A percentile compares a stretch with the other conserved stretches of the same genome.
Conservation (phyloP, 768 basidiomycete species). For the Termitomyces sp. region DNA sequence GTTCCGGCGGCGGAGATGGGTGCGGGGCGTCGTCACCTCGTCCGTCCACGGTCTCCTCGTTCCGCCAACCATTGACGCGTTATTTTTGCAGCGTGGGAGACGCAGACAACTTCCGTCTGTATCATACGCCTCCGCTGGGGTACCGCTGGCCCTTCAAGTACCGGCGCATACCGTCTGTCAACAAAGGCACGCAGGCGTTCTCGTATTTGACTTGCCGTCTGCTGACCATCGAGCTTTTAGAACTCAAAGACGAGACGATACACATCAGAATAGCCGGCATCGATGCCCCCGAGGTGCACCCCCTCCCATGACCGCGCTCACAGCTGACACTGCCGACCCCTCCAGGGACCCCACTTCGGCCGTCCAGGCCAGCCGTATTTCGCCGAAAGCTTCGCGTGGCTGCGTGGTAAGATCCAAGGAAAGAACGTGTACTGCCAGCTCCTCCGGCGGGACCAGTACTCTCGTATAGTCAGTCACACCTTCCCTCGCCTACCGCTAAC, state of each 20-base stretch:
- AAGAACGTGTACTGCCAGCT: conserved; percentile 67
- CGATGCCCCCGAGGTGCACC: conserved; percentile 83
- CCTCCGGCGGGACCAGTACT: conserved; percentile 74
- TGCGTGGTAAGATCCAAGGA: conserved; percentile 50
- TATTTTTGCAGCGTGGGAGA: conserved; percentile 61
- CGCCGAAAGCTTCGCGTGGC: conserved; percentile 70
- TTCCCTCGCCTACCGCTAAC: too few species aligned
- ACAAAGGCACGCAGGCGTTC: conserved; percentile 46
- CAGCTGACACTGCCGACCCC: not conserved
- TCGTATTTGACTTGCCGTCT: too few species aligned
- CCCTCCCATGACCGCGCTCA: not conserved
- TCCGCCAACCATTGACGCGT: too few species aligned
- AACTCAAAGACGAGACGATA: conserved; percentile 74
- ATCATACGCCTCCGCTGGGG: conserved; percentile 76
- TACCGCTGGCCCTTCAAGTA: conserved; percentile 73
- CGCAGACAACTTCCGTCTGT: conserved; percentile 83
- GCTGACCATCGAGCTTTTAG: conserved; percentile 31
- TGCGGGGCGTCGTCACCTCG: conserved; percentile 82
- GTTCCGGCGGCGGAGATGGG: conserved; percentile 53
- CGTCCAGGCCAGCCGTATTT: conserved; percentile 70
- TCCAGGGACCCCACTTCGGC: conserved; percentile 82
- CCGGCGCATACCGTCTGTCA: conserved; percentile 49
- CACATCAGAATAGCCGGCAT: conserved; percentile 87
- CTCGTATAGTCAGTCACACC: too few species aligned
- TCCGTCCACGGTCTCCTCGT: conserved; percentile 20